A percentile compares a stretch with the other conserved stretches of the same genome.
These are phyloP conservation scores for Nannochloris sp. DNA, from an alignment of 139 green algal genomes.

Conservation along the genomic window DNA sequence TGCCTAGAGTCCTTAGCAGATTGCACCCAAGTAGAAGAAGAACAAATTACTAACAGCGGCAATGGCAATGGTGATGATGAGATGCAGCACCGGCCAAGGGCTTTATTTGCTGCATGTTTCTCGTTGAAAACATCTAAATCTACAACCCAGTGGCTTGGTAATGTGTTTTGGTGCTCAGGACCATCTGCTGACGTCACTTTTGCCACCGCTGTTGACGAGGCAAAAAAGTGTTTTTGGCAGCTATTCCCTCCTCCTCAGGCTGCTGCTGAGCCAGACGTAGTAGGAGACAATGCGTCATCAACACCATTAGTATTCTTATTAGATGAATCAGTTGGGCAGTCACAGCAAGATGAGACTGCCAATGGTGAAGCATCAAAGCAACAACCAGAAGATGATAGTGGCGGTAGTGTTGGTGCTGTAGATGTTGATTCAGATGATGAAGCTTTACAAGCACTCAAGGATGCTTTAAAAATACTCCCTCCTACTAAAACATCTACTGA, in stretches of 20 bases:
- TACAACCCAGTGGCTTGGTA: slow-evolving; percentile 4
- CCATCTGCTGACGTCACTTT: slow-evolving; percentile 1
- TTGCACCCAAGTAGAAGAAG: neutral
- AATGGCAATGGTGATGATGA: neutral
- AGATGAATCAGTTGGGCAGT: too few species aligned
- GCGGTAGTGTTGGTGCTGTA: neutral
- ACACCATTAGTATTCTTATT: neutral
- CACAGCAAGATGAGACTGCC: too few species aligned
- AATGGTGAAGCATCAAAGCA: too few species aligned
- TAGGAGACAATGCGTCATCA: too few species aligned
- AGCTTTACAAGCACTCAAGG: slow-evolving; percentile 6
- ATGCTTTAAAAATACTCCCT: neutral
- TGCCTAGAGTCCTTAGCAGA: slow-evolving; percentile 2
- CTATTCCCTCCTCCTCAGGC: neutral
- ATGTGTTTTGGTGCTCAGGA: slow-evolving; percentile 14
- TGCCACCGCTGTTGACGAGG: slow-evolving; percentile 2
- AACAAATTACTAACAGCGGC: neutral
- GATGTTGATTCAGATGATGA: slow-evolving; percentile 13
- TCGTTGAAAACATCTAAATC: neutral
- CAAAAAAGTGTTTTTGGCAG: slow-evolving; percentile 14
- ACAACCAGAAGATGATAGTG: too few species aligned
- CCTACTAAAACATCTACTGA: neutral
- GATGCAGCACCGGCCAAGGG: neutral
- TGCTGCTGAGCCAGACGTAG: too few species aligned
- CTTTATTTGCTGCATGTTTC: slow-evolving; percentile 11